Percentiles rank a stretch among this genome's conserved stretches.
These are phyloP conservation scores for Phellinidium pouzarii DNA, from an alignment of 1,284 basidiomycete species.

Conservation along the genomic window DNA sequence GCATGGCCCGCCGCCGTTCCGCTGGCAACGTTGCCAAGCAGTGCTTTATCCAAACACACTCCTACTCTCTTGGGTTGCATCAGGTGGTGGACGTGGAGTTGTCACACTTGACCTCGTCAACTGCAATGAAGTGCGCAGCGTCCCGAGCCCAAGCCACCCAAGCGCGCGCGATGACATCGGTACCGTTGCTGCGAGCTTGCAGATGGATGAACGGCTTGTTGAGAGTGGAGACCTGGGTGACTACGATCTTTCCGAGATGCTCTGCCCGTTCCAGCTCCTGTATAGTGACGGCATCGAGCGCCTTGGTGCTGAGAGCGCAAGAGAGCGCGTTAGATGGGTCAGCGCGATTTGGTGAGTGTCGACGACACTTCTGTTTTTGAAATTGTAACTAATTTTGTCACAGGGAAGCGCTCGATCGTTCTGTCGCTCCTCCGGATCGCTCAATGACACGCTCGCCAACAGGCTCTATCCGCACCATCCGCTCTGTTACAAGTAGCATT, in stretches of 20 bases:
- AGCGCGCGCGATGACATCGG: slow-evolving; percentile 78
- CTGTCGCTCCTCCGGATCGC: slow-evolving; percentile 43
- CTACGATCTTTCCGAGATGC: slow-evolving; percentile 50
- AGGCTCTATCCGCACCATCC: slow-evolving; percentile 65
- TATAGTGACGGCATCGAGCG: slow-evolving; percentile 85
- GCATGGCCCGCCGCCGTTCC: slow-evolving; percentile 68
- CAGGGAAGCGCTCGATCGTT: slow-evolving; percentile 62
- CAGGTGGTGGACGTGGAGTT: slow-evolving; percentile 69
- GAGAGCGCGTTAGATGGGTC: slow-evolving; percentile 83
- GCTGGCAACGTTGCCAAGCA: slow-evolving; percentile 82
- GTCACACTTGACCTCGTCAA: slow-evolving; percentile 79
- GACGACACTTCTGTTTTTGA: slow-evolving; percentile 6
- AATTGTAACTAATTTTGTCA: slow-evolving; percentile 11
- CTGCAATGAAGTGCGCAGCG: slow-evolving; percentile 75
- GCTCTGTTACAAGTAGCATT: slow-evolving; percentile 40
- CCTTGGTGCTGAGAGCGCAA: slow-evolving; percentile 73
- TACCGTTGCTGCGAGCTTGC: slow-evolving; percentile 66
- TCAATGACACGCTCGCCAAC: slow-evolving; percentile 57
- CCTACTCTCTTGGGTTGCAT: slow-evolving; percentile 75
- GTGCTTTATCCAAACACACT: slow-evolving; percentile 75
- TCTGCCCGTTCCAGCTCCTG: slow-evolving; percentile 84
- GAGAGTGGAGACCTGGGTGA: slow-evolving; percentile 31
- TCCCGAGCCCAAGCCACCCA: slow-evolving; percentile 71
- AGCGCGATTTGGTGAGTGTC: slow-evolving; percentile 71
- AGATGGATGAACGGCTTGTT: slow-evolving; percentile 39